Base-by-base conservation (phyloP, 2,329 filamentous ascomycete species). In the Neofusicoccum kwambonambiense region DNA sequence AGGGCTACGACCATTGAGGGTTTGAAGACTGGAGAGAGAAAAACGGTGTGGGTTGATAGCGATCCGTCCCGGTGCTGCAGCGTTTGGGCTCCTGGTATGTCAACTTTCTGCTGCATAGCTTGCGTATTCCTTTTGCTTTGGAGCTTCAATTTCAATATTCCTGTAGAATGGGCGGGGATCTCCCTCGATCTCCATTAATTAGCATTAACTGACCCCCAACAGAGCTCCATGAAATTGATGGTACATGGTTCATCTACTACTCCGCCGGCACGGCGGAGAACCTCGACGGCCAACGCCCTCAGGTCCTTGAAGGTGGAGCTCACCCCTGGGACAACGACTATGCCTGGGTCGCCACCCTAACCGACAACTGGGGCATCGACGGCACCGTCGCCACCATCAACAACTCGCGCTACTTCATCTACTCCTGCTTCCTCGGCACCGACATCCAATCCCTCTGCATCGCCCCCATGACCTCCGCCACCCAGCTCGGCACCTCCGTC, bases 201-300 rank as follows among this genome's bases (percentile, higher is more conserved):
- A 39, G n/a, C 11, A n/a, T 4, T 5, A 2, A 5, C 52, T 42
- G 11, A 8, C 11, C 8, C 12, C n/a, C 12, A 9, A 19, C 41
- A 66, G 62, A 64, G 12, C 44, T 64, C 15, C 62, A 64, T 15
- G 35, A 64, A 15, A 15, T 86, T 6, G 78, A 81, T 45, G 70
- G 71, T 41, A 69, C 70, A 34, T 82, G 84, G 84, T 86, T 84
- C 64, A 79, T 87, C 39, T 87, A 87, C 73, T 87, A 86, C 70
- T 83, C 84, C 0, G 82, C 83, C 1, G 83, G 84, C 0, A 76
- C 76, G n/a, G 71, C 72, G 1, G 76, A 73, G 3, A 78, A 84
- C 65, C 73, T 86, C 1, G 81, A 81, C 44, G 77, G 78, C 1
- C 85, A 87, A 71, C 78, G 81, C 12, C 72, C 80, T 4, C 81